Base-by-base conservation (phyloP, 805 yeast species). In the Zygosaccharomyces kombuchaensis region DNA sequence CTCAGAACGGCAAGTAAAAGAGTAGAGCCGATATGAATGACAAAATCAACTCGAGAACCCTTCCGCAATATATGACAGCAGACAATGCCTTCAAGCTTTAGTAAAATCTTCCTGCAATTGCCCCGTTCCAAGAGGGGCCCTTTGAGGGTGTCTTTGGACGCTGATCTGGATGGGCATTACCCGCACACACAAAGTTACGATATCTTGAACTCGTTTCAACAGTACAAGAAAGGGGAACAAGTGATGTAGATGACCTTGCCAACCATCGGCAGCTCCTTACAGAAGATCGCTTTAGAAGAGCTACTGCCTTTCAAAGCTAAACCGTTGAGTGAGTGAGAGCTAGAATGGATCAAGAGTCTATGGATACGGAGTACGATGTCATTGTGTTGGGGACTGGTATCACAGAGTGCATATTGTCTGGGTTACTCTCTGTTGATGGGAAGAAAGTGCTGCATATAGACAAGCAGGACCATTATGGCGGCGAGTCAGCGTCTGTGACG, bases 321-420 rank as follows among this genome's bases (percentile, higher is more conserved):
- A 21, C 16, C 10, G 17, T 38, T 27, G 34, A 14, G 31, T 26
- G 41, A 27, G 38, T 13, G 22, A 27, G 25, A 38, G 35, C 17
- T 30, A 41, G 29, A 30, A 53, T 54, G 60, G 57, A 54, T 46
- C 53, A 47, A 34, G 63, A 58, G 44, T 55, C 54, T 46, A 88
- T 93, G 96, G 98, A 93, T 70, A 96, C 90, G 69, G 80, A 87
- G 54, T 93, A 90, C 80, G 99, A 93, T 73, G 96, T 91, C 50
- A 91, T 93, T 57, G 97, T 91, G 22, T 76, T 91, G 49, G 99
- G 98, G 25, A 72, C 80, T 49, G 99, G 99, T n/a, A 77, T 93
- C 53, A 91, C 97, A 37, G 99, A 93, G 68, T 93, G 99, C 72
- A 84, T 93, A 49, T 77, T 93, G 36, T 88, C 96, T 1, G 99